Evolutionary conservation across 768 basidiomycete species (phyloP).

Genomic region (Russula lepida): DNA sequence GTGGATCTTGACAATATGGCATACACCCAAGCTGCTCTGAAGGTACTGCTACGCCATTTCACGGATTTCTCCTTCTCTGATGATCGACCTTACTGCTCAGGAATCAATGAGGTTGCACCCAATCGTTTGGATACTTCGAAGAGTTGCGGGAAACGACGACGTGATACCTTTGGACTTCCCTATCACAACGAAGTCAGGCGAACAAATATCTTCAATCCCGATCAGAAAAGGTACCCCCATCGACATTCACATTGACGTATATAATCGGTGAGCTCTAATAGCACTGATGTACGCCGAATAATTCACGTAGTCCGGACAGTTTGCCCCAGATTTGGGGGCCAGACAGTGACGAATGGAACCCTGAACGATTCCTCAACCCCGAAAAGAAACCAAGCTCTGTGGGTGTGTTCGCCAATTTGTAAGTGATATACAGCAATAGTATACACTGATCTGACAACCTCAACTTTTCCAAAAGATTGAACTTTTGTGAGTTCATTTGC

Average conservation of each 20-base stretch:
- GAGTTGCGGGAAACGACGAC: slow-evolving; percentile 15
- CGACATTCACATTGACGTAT: slow-evolving; percentile 10
- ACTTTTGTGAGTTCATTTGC: slow-evolving; percentile 14
- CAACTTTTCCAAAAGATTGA: slow-evolving; percentile 10
- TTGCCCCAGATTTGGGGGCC: slow-evolving; percentile 18
- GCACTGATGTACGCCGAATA: background rate
- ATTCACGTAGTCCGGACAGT: background rate
- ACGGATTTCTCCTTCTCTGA: background rate
- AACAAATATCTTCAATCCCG: slow-evolving; percentile 13
- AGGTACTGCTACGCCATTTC: background rate
- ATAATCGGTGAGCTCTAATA: slow-evolving; percentile 11
- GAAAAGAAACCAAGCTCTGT: slow-evolving; percentile 15
- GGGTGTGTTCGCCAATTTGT: slow-evolving; percentile 19
- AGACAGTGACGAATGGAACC: slow-evolving; percentile 18
- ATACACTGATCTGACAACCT: background rate
- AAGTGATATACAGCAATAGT: background rate
- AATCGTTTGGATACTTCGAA: slow-evolving; percentile 5
- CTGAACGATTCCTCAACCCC: slow-evolving; percentile 16
- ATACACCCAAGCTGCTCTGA: slow-evolving; percentile 16
- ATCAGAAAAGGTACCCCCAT: slow-evolving; percentile 17
- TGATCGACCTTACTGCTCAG: background rate
- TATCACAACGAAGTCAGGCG: slow-evolving; percentile 12
- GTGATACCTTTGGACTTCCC: slow-evolving; percentile 17
- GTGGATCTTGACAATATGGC: slow-evolving; percentile 14
- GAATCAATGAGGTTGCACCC: slow-evolving; percentile 20